These are phyloP conservation scores for Fusarium marasasianum DNA, from an alignment of 2,329 filamentous ascomycete species.

Conservation along the genomic window DNA sequence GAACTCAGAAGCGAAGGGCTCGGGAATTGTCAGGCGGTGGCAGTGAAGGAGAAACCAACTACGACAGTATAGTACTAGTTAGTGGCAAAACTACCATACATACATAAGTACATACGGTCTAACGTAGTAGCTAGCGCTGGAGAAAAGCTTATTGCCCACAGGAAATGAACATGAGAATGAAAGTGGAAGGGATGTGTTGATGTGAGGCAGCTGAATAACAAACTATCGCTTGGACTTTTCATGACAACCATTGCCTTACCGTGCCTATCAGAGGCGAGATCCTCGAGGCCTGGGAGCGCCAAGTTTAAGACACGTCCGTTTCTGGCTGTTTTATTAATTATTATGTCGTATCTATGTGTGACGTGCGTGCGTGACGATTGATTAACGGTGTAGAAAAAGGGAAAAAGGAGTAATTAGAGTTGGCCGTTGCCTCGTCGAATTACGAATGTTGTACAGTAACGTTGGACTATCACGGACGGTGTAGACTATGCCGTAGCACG, in stretches of 20 bases:
- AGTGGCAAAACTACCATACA: constrained; percentile 32
- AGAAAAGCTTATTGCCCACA: constrained; percentile 33
- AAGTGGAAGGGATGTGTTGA: background rate
- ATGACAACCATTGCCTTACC: background rate
- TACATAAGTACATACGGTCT: background rate
- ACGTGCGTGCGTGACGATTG: background rate
- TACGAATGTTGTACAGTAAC: background rate
- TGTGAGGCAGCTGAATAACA: background rate
- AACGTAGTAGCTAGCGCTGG: background rate
- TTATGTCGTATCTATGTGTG: background rate
- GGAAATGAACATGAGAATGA: background rate
- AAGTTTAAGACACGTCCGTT: constrained; percentile 11
- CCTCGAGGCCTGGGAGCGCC: background rate
- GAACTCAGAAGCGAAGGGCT: constrained; percentile 7
- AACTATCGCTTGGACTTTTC: background rate
- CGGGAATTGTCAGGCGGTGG: background rate
- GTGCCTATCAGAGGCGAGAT: background rate
- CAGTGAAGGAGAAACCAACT: background rate
- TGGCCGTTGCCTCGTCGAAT: background rate
- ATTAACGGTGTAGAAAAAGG: background rate
- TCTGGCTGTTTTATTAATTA: background rate
- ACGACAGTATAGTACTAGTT: background rate
- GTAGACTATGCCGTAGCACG: constrained; percentile 1
- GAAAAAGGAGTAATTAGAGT: constrained; percentile 19
- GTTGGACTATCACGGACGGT: background rate